A percentile compares a stretch with the other conserved stretches of the same genome.
Conservation (phyloP, 805 yeast species). For the Saccharomycopsis sp. region DNA sequence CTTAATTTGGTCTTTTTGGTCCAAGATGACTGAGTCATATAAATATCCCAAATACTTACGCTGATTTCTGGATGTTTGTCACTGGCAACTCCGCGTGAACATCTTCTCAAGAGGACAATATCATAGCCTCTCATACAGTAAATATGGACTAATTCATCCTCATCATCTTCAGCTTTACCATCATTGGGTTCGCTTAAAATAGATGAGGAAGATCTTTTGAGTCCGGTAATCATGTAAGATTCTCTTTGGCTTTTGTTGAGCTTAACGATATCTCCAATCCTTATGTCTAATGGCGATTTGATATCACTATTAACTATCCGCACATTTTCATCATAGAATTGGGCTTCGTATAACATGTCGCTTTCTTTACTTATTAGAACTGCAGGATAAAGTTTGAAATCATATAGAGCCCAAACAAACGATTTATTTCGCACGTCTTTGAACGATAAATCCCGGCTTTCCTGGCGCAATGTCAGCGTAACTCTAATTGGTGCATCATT, state of each 20-base stretch:
- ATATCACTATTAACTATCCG: constrained; percentile 33
- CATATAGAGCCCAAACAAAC: constrained; percentile 50
- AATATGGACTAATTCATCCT: constrained; percentile 27
- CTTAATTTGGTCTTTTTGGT: constrained; percentile 26
- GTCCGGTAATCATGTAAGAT: constrained; percentile 41
- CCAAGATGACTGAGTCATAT: constrained; percentile 36
- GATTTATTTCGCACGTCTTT: constrained; percentile 25
- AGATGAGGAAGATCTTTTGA: constrained; percentile 27
- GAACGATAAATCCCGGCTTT: constrained; percentile 22
- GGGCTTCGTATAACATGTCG: constrained; percentile 30
- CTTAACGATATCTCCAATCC: constrained; percentile 49
- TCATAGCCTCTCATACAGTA: constrained; percentile 60
- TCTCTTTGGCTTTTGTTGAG: constrained; percentile 28
- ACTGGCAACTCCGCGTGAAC: constrained; percentile 22
- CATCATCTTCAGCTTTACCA: constrained; percentile 14
- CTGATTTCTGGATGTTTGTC: constrained; percentile 22
- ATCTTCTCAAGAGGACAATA: constrained; percentile 34
- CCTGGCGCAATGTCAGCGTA: constrained; percentile 3
- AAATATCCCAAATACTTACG: constrained; percentile 31
- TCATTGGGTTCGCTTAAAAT: neutral
- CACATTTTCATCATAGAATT: constrained; percentile 35
- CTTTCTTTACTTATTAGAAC: constrained; percentile 26
- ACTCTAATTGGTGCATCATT: neutral
- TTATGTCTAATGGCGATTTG: constrained; percentile 42
- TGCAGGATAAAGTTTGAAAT: constrained; percentile 48